Base-by-base conservation (phyloP, 2,329 filamentous ascomycete genomes). In the Ophiocordyceps robertsii region DNA sequence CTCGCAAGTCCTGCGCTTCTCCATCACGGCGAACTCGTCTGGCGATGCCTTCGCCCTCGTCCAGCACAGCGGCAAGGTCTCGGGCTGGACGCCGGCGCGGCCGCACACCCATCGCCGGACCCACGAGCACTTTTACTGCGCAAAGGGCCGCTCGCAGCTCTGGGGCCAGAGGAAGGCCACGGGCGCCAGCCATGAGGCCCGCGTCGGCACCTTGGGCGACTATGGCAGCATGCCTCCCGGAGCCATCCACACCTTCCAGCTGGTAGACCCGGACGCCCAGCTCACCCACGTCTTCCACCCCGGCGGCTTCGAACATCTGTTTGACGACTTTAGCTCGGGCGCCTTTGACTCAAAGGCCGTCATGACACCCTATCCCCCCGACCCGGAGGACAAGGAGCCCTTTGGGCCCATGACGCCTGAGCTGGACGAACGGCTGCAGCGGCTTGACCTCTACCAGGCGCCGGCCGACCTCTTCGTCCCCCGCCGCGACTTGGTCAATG, bases 121-220 rank as follows among this genome's bases (percentile, higher is more conserved):
- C 2, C 50, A 53, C 36, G 50, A 53, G 45, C 51, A 53, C 27
- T 49, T 53, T 14, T 53, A 51, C 46, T 51, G 48, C 38, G 43
- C 46, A 21, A 46, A 45, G 4, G 51, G 50, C 11, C 44, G 50
- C 13, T 41, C 44, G 12, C 44, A 52, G 41, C 50, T 53, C n/a
- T 53, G 51, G 50, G 44, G 40, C 6, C 42, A 47, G 39, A 49
- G 46, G 42, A 48, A 53, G 27, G 33, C 6, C 3, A 47, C 47
- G 1, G 41, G 33, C 9, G 41, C 43, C 3, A 43, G 43, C n/a
- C 47, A 53, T 6, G 49, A 53, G 41, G 50, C 50, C 6, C 24
- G 24, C 7, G 24, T 24, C 24, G 24, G 24, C 24, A 24, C 24
- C 24, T 7, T 24, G 24, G 24, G 24, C 24, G 24, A 24, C 24